Percentiles rank a stretch among this genome's conserved stretches.
Conservation (phyloP, 2,329 filamentous ascomycete species). For the Fusarium coicis region DNA sequence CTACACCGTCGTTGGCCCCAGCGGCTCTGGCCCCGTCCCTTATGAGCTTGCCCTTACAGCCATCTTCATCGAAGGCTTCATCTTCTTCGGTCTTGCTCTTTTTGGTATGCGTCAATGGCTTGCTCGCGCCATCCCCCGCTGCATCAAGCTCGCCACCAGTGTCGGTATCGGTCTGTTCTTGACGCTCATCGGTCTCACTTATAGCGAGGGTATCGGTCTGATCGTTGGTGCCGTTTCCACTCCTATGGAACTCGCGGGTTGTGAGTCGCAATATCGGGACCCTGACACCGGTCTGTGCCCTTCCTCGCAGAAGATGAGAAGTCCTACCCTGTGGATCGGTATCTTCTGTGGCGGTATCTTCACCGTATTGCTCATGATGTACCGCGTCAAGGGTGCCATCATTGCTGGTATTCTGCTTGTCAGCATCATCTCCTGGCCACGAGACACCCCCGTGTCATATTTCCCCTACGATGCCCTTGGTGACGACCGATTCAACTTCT, state of each 20-base stretch:
- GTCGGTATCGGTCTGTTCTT: slow-evolving; percentile 88
- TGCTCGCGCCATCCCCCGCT: slow-evolving; percentile 82
- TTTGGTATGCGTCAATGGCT: slow-evolving; percentile 90
- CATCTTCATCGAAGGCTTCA: slow-evolving; percentile 88
- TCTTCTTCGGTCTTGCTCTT: slow-evolving; percentile 83
- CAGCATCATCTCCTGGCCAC: slow-evolving; percentile 89
- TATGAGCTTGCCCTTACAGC: slow-evolving; percentile 83
- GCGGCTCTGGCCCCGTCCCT: slow-evolving; percentile 78
- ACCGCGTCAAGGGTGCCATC: slow-evolving; percentile 87
- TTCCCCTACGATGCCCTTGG: slow-evolving; percentile 80
- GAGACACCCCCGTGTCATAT: slow-evolving; percentile 79
- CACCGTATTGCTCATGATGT: slow-evolving; percentile 84
- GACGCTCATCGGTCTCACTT: slow-evolving; percentile 79
- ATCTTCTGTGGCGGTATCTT: slow-evolving; percentile 88
- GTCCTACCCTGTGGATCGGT: slow-evolving; percentile 85
- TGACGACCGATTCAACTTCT: slow-evolving; percentile 81
- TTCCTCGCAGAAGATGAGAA: slow-evolving; percentile 78
- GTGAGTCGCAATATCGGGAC: slow-evolving; percentile 56
- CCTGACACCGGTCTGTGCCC: slow-evolving; percentile 63
- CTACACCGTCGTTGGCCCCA: slow-evolving; percentile 76
- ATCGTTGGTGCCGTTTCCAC: slow-evolving; percentile 75
- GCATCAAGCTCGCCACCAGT: slow-evolving; percentile 87
- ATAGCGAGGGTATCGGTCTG: slow-evolving; percentile 83
- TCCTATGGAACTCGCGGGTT: slow-evolving; percentile 81
- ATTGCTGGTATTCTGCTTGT: slow-evolving; percentile 86